Evolutionary conservation across 768 basidiomycete genomes (phyloP).

Genomic region (Hebeloma cylindrosporum): DNA sequence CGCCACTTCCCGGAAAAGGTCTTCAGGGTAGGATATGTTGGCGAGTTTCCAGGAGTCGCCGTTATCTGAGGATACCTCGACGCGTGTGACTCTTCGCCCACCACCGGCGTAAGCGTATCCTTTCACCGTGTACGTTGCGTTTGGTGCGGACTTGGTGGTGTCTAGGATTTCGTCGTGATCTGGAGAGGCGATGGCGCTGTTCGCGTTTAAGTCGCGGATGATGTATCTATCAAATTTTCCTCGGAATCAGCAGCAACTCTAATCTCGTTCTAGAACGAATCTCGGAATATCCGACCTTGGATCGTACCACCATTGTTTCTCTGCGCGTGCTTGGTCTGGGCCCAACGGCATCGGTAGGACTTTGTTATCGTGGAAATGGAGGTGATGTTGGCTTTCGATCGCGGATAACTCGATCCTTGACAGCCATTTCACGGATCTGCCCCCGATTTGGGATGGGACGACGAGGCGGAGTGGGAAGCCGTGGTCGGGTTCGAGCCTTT

Average conservation of each 20-base stretch:
- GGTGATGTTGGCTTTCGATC: slow-evolving; percentile 52
- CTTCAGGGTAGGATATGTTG: slow-evolving; percentile 45
- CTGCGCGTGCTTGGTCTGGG: slow-evolving; percentile 51
- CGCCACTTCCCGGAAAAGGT: slow-evolving; percentile 41
- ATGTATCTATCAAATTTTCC: slow-evolving; percentile 29
- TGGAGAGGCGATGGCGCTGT: slow-evolving; percentile 55
- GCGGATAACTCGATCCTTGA: slow-evolving; percentile 51
- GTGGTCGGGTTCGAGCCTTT: slow-evolving; percentile 55
- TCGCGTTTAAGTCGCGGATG: slow-evolving; percentile 58
- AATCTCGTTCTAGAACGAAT: too few species aligned
- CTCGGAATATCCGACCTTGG: slow-evolving; percentile 35
- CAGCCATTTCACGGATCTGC: slow-evolving; percentile 62
- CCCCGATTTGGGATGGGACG: slow-evolving; percentile 64
- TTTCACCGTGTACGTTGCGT: slow-evolving; percentile 38
- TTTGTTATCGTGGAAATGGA: slow-evolving; percentile 55
- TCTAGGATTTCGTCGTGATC: slow-evolving; percentile 50
- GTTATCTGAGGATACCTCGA: slow-evolving; percentile 57
- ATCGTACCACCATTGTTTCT: slow-evolving; percentile 58
- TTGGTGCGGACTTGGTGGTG: slow-evolving; percentile 3
- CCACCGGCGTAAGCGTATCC: slow-evolving; percentile 68
- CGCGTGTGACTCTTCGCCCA: slow-evolving; percentile 54
- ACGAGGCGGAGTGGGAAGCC: slow-evolving; percentile 66
- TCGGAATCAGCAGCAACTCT: neutral
- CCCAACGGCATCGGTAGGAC: slow-evolving; percentile 53
- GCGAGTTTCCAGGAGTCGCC: slow-evolving; percentile 50